Evolutionary conservation across 768 basidiomycete genomes (phyloP), one percentile per base, ranked within the genome.

Genomic region (Daedaleopsis nitida): DNA sequence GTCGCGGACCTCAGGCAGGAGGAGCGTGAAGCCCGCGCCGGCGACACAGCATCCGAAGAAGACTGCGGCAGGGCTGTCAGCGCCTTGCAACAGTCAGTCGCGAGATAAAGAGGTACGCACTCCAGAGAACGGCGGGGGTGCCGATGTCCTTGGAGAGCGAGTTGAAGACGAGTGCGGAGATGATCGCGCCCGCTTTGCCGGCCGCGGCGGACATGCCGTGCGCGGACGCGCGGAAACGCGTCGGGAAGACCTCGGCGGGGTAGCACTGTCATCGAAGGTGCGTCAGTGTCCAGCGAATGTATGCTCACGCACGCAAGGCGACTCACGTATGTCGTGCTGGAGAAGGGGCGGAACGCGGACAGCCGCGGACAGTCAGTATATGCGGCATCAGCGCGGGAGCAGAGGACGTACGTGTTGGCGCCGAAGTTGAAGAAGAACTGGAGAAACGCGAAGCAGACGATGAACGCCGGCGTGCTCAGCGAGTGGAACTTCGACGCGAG

Each of bases 391-490:
- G 17, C 5, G 45, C 16, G 55, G 34, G 43, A 27, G 52, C 19
- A 47, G 23, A 39, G 24, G 19, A 73, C 83, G 64, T 68, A 86
- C 81, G 84, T 76, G 69, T 90, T 91, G 3, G 88, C 86, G 19
- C 90, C 89, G 67, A 90, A 92, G 76, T 91, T 91, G 80, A 91
- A 91, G 80, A 91, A 89, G 77, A 89, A 89, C 73, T 89, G 88
- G 23, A 91, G 75, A 65, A 92, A 74, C 0, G 89, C 80, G 69
- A 92, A 92, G 75, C 81, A 82, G 59, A 88, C 86, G 62, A 92
- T 82, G 76, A 92, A 91, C 3, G 82, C 75, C 0, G 78, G 77
- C 11, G 79, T 85, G 68, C 81, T 78, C 14, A 92, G 77, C 0
- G 70, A 72, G 52, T 82, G 45, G 76, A 91, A 91, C 63, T 79